These are phyloP conservation scores for Suillus ampliporus DNA, from an alignment of 768 basidiomycete genomes.

Conservation along the genomic window DNA sequence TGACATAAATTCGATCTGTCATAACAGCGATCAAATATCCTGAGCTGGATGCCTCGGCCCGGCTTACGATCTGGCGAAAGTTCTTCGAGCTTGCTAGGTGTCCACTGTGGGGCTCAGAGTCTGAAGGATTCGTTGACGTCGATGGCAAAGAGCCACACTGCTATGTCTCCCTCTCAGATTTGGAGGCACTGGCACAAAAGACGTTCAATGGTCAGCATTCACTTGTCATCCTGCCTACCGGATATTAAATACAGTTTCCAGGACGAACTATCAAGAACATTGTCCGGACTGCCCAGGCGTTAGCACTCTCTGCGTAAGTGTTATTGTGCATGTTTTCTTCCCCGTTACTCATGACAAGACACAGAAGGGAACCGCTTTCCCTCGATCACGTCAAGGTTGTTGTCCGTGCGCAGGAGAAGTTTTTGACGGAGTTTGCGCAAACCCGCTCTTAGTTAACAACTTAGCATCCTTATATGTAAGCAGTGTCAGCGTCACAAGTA, in stretches of 20 bases:
- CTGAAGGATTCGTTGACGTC: conserved; percentile 9
- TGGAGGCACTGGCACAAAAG: conserved; percentile 30
- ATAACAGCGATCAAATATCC: conserved; percentile 32
- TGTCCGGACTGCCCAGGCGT: conserved; percentile 37
- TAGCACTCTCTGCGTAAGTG: conserved; percentile 30
- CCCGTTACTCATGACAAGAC: not conserved
- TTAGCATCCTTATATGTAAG: not conserved
- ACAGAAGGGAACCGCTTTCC: conserved; percentile 18
- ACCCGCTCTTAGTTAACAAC: conserved; percentile 1
- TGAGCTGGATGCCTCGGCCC: conserved; percentile 27
- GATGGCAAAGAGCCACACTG: conserved; percentile 14
- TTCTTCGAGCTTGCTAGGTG: conserved; percentile 29
- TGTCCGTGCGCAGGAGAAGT: conserved; percentile 31
- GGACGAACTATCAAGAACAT: conserved; percentile 39
- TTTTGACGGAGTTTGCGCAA: conserved; percentile 26
- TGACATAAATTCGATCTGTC: not conserved
- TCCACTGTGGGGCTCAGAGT: conserved; percentile 9
- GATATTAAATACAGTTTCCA: conserved; percentile 2
- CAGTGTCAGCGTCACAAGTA: not conserved
- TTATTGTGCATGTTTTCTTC: not conserved
- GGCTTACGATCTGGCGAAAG: conserved; percentile 29
- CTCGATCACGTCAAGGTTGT: conserved; percentile 29
- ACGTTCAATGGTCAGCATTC: conserved; percentile 30
- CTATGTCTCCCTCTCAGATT: conserved; percentile 18
- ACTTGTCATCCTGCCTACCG: not conserved